phyloP scores from a whole-genome alignment of 2,329 filamentous ascomycete genomes.

The Tolypocladium cylindrosporum region DNA sequence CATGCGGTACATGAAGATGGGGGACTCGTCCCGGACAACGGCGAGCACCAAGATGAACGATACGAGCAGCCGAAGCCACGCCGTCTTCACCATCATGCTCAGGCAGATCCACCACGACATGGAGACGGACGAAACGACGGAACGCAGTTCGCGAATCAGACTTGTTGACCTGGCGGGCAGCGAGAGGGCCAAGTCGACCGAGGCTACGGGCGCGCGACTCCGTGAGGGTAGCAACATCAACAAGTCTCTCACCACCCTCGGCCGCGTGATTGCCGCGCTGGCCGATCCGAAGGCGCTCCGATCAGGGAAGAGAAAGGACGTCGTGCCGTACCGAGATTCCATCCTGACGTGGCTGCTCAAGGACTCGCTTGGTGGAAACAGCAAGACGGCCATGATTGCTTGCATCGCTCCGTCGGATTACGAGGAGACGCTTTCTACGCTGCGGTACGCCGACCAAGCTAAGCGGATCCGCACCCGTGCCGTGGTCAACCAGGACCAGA shows the following conservation, averaged over 20 bases:
- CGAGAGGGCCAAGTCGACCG: constrained; percentile 88
- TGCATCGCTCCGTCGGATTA: constrained; percentile 95
- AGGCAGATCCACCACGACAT: constrained; percentile 98
- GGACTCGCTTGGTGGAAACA: constrained; percentile 91
- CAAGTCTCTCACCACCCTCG: constrained; percentile 92
- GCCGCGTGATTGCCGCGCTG: constrained; percentile 88
- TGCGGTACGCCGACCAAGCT: constrained; percentile 94
- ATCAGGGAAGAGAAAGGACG: constrained; percentile 47
- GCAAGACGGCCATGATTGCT: constrained; percentile 98
- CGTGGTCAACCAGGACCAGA: constrained; percentile 89
- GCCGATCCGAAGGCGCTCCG: constrained; percentile 55
- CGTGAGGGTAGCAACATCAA: constrained; percentile 98
- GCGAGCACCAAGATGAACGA: constrained; percentile 99
- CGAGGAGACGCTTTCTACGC: constrained; percentile 89
- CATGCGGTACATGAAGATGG: constrained; percentile 79
- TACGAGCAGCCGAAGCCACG: constrained; percentile 89
- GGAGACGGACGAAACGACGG: constrained; percentile 94
- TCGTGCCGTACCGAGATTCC: constrained; percentile 89
- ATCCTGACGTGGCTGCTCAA: constrained; percentile 80
- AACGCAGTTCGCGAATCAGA: constrained; percentile 85
- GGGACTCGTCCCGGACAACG: constrained; percentile 77
- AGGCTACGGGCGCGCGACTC: constrained; percentile 83
- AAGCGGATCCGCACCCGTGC: constrained; percentile 94
- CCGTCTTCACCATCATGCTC: constrained; percentile 94
- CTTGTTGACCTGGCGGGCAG: constrained; percentile 92